Conservation (phyloP, 106 monocot species). For the Apostasia shenzhenica region DNA sequence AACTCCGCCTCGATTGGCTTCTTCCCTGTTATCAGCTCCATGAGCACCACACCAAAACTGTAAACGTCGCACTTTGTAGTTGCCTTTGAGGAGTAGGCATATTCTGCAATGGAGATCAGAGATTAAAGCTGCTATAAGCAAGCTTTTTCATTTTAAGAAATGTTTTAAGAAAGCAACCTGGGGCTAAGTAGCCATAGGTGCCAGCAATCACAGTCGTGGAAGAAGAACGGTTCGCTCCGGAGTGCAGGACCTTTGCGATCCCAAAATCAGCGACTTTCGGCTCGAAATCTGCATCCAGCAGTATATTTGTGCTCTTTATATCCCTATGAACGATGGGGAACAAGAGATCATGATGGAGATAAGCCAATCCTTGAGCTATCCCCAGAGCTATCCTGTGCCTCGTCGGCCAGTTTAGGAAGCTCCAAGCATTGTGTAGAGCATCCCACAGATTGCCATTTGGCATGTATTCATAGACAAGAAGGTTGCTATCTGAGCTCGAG, state of each 20-base stretch:
- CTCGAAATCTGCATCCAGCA: conserved; percentile 79
- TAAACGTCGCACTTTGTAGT: conserved; percentile 97
- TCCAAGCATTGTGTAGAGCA: conserved; percentile 59
- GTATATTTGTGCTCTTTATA: conserved; percentile 87
- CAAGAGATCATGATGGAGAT: conserved; percentile 85
- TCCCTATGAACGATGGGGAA: conserved; percentile 85
- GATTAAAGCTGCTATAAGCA: neutral
- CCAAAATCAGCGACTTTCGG: conserved; percentile 97
- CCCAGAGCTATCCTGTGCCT: conserved; percentile 74
- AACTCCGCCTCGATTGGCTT: conserved; percentile 79
- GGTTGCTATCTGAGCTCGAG: conserved; percentile 69
- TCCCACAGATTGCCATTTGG: conserved; percentile 95
- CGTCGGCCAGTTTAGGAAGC: conserved; percentile 67
- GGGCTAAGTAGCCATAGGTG: conserved; percentile 89
- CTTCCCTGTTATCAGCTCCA: conserved; percentile 90
- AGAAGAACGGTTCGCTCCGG: conserved; percentile 38
- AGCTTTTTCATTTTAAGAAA: neutral
- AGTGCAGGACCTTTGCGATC: conserved; percentile 82
- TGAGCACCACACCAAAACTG: conserved; percentile 94
- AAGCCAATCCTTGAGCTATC: conserved; percentile 79
- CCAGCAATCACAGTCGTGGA: conserved; percentile 67
- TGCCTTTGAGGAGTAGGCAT: conserved; percentile 83
- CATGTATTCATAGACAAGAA: conserved; percentile 97
- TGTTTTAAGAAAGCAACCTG: conserved; percentile 33
- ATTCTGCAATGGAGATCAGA: conserved; percentile 35